Evolutionary conservation across 2,329 filamentous ascomycete genomes (phyloP).

Genomic region (Botrytis hyacinthi): DNA sequence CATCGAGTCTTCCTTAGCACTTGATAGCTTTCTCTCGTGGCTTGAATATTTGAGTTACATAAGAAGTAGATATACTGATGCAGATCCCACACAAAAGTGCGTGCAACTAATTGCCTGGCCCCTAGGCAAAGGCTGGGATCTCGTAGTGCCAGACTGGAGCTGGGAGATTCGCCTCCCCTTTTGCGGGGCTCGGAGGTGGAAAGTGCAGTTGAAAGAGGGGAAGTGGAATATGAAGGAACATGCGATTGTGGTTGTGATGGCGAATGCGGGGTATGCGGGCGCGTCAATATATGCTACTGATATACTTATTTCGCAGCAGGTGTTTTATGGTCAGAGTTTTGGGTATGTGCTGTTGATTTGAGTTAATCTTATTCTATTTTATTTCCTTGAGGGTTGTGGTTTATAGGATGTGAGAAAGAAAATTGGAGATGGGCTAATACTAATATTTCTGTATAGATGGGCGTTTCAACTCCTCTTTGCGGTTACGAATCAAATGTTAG

Average conservation of each 20-base stretch:
- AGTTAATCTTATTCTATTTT: too few relatives aligned
- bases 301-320: conserved; percentile 66
- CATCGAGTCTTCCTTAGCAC: neutral
- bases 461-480: conserved; percentile 57
- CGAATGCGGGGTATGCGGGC: conserved; percentile 57
- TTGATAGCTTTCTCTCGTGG: neutral
- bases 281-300: conserved; percentile 65
- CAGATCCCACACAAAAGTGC: conserved; percentile 31
- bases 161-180: conserved; percentile 34
- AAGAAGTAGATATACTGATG: neutral
- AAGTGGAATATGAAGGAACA: conserved; percentile 62
- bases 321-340: conserved; percentile 72
- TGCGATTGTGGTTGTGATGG: conserved; percentile 63
- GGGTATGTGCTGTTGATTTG: conserved; percentile 42
- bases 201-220: neutral
- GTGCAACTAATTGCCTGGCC: conserved; percentile 7
- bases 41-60: too few relatives aligned
- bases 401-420: too few relatives aligned
- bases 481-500: conserved; percentile 60
- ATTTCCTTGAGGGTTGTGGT: too few relatives aligned
- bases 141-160: neutral
- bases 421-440: too few relatives aligned
- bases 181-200: neutral
- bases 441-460: neutral
- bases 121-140: conserved; percentile 34